These are phyloP conservation scores for Arthonia radiata DNA, from an alignment of 495 filamentous ascomycete genomes.

Conservation along the genomic window DNA sequence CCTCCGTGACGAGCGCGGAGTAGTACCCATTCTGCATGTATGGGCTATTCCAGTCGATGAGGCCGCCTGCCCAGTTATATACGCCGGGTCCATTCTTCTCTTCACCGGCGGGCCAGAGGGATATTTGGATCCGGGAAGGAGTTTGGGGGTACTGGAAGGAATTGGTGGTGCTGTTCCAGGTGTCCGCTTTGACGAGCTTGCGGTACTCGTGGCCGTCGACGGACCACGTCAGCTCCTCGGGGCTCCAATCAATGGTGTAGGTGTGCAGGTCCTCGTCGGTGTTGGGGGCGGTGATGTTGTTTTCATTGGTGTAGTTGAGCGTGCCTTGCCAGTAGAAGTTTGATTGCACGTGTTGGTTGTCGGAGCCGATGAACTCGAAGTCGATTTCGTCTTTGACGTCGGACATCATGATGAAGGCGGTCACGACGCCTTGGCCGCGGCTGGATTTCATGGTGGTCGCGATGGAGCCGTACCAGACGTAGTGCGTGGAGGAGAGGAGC, in stretches of 20 bases:
- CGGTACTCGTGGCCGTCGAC: slow-evolving; percentile 59
- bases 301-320: slow-evolving; percentile 49
- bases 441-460: slow-evolving; percentile 68
- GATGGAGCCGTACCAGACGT: slow-evolving; percentile 95
- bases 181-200: slow-evolving; percentile 43
- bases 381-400: slow-evolving; percentile 98
- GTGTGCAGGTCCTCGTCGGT: slow-evolving; percentile 64
- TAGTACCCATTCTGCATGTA: slow-evolving; percentile 80
- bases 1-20: slow-evolving; percentile 54
- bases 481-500: slow-evolving; percentile 65
- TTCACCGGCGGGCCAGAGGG: slow-evolving; percentile 83
- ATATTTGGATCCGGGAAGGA: slow-evolving; percentile 78
- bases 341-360: slow-evolving; percentile 55
- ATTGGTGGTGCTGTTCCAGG: slow-evolving; percentile 63
- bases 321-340: slow-evolving; percentile 97
- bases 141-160: slow-evolving; percentile 81
- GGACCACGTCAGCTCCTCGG: slow-evolving; percentile 61
- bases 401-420: slow-evolving; percentile 80
- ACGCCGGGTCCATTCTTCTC: slow-evolving; percentile 60
- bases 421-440: slow-evolving; percentile 67
- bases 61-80: slow-evolving; percentile 73
- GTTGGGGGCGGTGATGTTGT: slow-evolving; percentile 45
- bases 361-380: slow-evolving; percentile 75
- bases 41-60: slow-evolving; percentile 60
- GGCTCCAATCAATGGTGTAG: slow-evolving; percentile 85